Evolutionary conservation across 179 eudicot genomes (phyloP).

Genomic region (Sideroxylon spinosum): DNA sequence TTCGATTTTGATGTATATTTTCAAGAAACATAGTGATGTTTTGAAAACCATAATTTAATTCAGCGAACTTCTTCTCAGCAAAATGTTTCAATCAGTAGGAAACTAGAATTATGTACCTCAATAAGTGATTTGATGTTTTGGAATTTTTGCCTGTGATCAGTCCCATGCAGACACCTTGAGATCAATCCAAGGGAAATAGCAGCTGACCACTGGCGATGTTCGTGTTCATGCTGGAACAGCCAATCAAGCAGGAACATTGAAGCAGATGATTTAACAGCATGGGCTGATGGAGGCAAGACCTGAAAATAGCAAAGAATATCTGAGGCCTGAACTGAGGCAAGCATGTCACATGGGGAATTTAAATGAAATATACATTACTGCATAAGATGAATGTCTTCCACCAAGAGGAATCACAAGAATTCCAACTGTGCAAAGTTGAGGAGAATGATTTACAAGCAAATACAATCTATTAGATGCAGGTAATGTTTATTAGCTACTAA

Average conservation of each 20-base stretch:
- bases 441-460: not conserved
- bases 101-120: slow-evolving; percentile 47
- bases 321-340: slow-evolving; percentile 8
- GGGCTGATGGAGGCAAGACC: slow-evolving; percentile 80
- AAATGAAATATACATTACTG: not conserved
- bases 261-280: slow-evolving; percentile 67
- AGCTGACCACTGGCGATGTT: slow-evolving; percentile 96
- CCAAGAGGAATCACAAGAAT: not conserved
- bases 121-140: slow-evolving; percentile 63
- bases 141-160: slow-evolving; percentile 72
- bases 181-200: slow-evolving; percentile 89
- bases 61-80: not conserved
- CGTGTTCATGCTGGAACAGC: slow-evolving; percentile 87
- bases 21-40: not conserved
- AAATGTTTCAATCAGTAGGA: not conserved
- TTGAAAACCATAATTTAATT: not conserved
- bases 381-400: not conserved
- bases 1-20: not conserved
- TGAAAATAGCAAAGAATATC: slow-evolving; percentile 21
- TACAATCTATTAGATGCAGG: not conserved
- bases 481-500: not conserved
- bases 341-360: slow-evolving; percentile 3
- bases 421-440: not conserved
- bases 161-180: slow-evolving; percentile 70
- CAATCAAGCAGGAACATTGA: slow-evolving; percentile 72